Conservation (phyloP, 495 filamentous ascomycete species). For the Penicillium verhagenii region DNA sequence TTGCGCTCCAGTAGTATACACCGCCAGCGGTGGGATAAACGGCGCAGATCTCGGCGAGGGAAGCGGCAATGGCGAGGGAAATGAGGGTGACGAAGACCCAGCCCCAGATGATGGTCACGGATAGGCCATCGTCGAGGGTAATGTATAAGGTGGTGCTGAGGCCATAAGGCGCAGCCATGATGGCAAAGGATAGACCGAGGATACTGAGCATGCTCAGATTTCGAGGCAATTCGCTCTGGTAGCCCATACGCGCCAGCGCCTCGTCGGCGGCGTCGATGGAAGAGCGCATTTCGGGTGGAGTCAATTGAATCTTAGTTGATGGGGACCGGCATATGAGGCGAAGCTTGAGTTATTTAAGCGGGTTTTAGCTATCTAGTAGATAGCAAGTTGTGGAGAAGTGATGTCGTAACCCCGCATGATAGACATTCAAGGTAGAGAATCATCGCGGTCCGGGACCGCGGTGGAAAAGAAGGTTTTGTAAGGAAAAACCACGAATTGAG, state of each 20-base stretch:
- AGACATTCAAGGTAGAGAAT: constrained; percentile 4
- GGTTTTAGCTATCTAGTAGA: background rate
- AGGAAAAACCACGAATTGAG: background rate
- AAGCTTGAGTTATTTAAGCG: constrained; percentile 16
- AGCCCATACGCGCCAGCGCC: constrained; percentile 60
- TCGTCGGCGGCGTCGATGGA: constrained; percentile 48
- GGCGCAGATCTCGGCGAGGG: constrained; percentile 72
- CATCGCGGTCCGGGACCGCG: constrained; percentile 33
- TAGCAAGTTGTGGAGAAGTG: background rate
- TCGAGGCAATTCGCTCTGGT: constrained; percentile 60
- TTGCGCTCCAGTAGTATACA: constrained; percentile 76
- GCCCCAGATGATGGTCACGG: constrained; percentile 68
- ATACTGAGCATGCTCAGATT: constrained; percentile 64
- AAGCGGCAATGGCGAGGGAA: constrained; percentile 68
- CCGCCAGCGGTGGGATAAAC: constrained; percentile 70
- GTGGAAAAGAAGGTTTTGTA: constrained; percentile 6
- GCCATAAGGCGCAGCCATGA: constrained; percentile 64
- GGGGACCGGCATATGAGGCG: background rate
- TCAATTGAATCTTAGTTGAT: background rate
- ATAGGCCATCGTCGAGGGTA: constrained; percentile 62
- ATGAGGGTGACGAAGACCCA: constrained; percentile 68
- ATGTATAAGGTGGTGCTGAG: constrained; percentile 70
- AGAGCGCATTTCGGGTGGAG: constrained; percentile 18
- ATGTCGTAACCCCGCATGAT: constrained; percentile 23
- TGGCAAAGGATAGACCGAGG: constrained; percentile 59